Base-by-base conservation (phyloP, 2,329 filamentous ascomycete species). In the Tolypocladium nubicola region DNA sequence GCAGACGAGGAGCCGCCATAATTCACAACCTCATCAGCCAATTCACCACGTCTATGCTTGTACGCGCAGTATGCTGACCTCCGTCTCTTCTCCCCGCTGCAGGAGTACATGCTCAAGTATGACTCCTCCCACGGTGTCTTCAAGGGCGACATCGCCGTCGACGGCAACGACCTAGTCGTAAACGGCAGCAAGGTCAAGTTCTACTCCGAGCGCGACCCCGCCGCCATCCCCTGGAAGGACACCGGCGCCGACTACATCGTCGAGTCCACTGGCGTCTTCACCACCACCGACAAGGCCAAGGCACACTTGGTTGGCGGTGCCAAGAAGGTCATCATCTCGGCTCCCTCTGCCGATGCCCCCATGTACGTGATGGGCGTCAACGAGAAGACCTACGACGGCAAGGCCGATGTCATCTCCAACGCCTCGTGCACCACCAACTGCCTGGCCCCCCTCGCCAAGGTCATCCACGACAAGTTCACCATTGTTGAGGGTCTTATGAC, bases 341-440 rank as follows among this genome's bases (percentile, higher is more conserved):
- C 90, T 71, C 90, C 90, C 70, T 95, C 90, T 62, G 88, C 89
- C 67, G 94, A 99, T 81, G 94, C 94, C 72, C 93, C 93, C 75
- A 99, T 99, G 94, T 99, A 95, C 86, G 94, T 99, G 75, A 95
- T 97, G 87, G 94, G 94, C 75, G 94, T 99, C 82, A 99, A 97
- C 85, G 83, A 97, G 80, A 84, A 92, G 76, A 83, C 78, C 70
- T 97, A 97, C 87, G 93, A 89, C 77, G 86, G 88, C 75, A 89
- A 89, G 75, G 84, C 94, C 76, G 81, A 90, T 70, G 87, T 99
- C 76, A 90, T 97, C 81, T 97, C 94, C 81, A 99, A 99, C 83
- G 94, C 94, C 70, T 97, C 94, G 69, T 97, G 94, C 90, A 99
- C 94, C 77, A 97, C 94, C 84, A 99, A 99, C 90, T 97, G 94